Base-by-base conservation (phyloP, 1,139 yeast genomes). In the Taphrina sp. region DNA sequence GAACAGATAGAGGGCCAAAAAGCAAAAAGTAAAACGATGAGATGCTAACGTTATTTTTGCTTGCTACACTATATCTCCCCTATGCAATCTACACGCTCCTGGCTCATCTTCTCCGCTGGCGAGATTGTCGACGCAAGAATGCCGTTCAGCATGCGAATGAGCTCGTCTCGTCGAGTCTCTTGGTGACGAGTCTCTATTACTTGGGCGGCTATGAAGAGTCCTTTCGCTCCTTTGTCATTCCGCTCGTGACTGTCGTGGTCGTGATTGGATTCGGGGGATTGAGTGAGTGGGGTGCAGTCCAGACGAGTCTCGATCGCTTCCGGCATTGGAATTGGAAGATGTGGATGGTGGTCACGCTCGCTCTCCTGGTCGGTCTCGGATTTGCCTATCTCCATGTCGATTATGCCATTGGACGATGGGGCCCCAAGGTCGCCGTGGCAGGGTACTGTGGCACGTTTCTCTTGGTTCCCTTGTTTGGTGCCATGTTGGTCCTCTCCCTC, bases 141-240 rank as follows among this genome's bases (percentile, higher is more conserved):
- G 49, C 56, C 29, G 31, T 42, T n/a, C 41, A 31, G 5, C 56
- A 52, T 43, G 22, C 46, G 16, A 42, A 52, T 24, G 56, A 52
- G 20, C 16, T 52, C 17, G 14, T 14, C 3, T 14, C 43, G 34
- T 20, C 37, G n/a, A 14, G 35, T 7, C 12, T 35, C 8, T 43
- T 52, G 2, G 56, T 49, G 16, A 43, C 56, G 31, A 31, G 43
- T 20, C 26, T 52, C 3, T 41, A 26, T 26, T 42, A 16, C 14
- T 26, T 52, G 24, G 56, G 49, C 37, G 56, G 56, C 10, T 42
- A 52, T 12, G 31, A n/a, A 7, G 56, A 41, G 23, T 24, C 56
- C 7, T 52, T 52, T 24, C 26, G 17, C 16, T n/a, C n/a, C n/a
- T 16, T 38, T n/a, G 31, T 24, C 17, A 35, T 20, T 5, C 41